phyloP scores from a whole-genome alignment of 805 yeast genomes.

The Lipomyces chichibuensis region DNA sequence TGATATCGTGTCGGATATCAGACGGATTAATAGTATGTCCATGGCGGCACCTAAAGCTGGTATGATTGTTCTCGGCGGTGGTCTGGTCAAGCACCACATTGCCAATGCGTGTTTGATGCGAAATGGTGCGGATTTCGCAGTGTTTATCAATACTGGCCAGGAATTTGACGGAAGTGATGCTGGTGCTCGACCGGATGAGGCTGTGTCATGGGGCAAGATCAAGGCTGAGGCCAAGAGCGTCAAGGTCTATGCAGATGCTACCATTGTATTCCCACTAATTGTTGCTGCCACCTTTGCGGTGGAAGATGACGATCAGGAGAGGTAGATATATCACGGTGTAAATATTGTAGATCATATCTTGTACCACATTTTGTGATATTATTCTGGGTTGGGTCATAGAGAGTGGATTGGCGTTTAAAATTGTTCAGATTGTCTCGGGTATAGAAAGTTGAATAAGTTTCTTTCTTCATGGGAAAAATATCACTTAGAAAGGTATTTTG shows the following conservation, averaged over 20 bases:
- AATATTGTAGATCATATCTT: not conserved
- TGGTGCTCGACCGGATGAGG: conserved; percentile 99
- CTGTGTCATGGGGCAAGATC: conserved; percentile 98
- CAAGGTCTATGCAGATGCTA: conserved; percentile 93
- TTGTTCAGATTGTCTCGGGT: not conserved
- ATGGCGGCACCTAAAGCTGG: conserved; percentile 96
- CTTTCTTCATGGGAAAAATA: no score
- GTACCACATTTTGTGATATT: not conserved
- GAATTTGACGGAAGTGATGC: conserved; percentile 99
- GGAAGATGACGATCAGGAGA: conserved; percentile 11
- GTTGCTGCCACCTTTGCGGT: conserved; percentile 93
- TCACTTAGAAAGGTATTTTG: no score
- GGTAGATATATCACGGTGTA: not conserved
- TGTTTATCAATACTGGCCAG: conserved; percentile 95
- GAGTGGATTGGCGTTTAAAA: not conserved
- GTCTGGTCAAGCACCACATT: conserved; percentile 93
- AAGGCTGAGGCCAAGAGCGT: conserved; percentile 90
- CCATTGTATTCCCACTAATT: conserved; percentile 90
- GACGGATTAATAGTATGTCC: conserved; percentile 87
- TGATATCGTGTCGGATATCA: conserved; percentile 92
- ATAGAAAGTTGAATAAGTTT: not conserved
- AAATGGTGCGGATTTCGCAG: conserved; percentile 98
- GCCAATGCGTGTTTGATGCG: conserved; percentile 98
- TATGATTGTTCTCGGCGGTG: conserved; percentile 96
- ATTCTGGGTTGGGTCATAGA: not conserved